A percentile compares a stretch with the other conserved stretches of the same genome.
These are phyloP conservation scores for Candida xiaguanensis DNA, from an alignment of 805 yeast species.

Conservation along the genomic window DNA sequence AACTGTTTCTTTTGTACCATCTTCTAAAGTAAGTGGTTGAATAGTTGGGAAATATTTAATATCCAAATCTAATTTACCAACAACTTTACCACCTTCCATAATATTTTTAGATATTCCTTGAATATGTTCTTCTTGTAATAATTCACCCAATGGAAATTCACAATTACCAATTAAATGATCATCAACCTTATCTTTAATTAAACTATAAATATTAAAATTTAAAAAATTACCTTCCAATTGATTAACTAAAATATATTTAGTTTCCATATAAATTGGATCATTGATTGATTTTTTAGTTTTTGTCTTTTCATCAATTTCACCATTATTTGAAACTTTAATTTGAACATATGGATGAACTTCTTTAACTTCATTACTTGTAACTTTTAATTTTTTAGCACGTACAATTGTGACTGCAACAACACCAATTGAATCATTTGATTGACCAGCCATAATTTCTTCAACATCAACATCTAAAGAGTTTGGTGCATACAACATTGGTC, in stretches of 20 bases:
- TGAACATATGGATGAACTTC: slow-evolving; percentile 55
- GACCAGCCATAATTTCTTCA: slow-evolving; percentile 63
- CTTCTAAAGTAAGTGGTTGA: slow-evolving; percentile 41
- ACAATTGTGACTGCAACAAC: slow-evolving; percentile 61
- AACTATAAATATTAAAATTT: slow-evolving; percentile 51
- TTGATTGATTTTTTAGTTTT: slow-evolving; percentile 53
- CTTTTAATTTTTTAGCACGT: slow-evolving; percentile 48
- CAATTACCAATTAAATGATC: slow-evolving; percentile 47
- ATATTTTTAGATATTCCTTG: slow-evolving; percentile 43
- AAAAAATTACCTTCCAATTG: slow-evolving; percentile 52
- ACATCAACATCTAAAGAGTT: slow-evolving; percentile 73
- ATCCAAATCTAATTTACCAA: slow-evolving; percentile 61
- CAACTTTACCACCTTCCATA: slow-evolving; percentile 48
- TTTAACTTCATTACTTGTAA: slow-evolving; percentile 32
- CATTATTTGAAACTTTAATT: slow-evolving; percentile 33
- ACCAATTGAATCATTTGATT: slow-evolving; percentile 66
- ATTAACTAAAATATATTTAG: slow-evolving; percentile 56
- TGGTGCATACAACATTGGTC: slow-evolving; percentile 81
- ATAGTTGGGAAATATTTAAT: slow-evolving; percentile 47
- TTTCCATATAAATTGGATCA: slow-evolving; percentile 65
- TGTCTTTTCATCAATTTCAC: slow-evolving; percentile 49
- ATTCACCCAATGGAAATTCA: slow-evolving; percentile 53
- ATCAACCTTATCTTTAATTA: slow-evolving; percentile 49
- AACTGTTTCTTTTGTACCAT: slow-evolving; percentile 46
- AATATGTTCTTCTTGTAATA: slow-evolving; percentile 51